Evolutionary conservation across 2,329 filamentous ascomycete species (phyloP).

Genomic region (Aspergillus ruber): DNA sequence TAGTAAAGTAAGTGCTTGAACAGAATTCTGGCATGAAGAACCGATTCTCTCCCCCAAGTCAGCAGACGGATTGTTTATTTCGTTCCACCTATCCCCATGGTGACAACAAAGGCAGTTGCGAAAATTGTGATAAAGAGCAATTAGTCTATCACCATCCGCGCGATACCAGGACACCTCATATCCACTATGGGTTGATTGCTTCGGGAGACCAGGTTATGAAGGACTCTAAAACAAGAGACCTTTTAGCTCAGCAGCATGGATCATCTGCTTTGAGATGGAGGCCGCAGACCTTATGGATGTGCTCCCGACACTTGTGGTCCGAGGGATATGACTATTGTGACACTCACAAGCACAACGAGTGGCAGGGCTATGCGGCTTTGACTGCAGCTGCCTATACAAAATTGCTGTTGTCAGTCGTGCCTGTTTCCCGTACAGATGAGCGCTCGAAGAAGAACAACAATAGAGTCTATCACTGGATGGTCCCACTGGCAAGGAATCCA

Average conservation of each 20-base stretch:
- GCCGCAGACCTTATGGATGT: not conserved
- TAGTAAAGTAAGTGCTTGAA: too few relatives aligned
- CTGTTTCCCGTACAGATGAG: not conserved
- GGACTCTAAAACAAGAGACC: not conserved
- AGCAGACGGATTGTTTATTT: not conserved
- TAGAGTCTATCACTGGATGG: not conserved
- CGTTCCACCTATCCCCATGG: not conserved
- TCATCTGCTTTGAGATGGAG: not conserved
- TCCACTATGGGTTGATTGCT: constrained; percentile 2
- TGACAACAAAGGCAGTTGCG: not conserved
- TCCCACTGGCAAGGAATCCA: constrained; percentile 4
- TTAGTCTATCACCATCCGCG: not conserved
- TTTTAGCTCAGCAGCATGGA: not conserved
- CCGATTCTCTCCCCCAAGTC: not conserved
- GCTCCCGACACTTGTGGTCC: constrained; percentile 3
- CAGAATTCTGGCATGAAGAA: too few relatives aligned
- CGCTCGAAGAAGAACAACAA: not conserved
- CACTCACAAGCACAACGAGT: constrained; percentile 7
- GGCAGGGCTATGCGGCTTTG: constrained; percentile 5
- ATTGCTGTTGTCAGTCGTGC: not conserved
- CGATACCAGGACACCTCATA: not conserved
- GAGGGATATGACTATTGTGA: constrained; percentile 8
- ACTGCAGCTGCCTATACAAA: constrained; percentile 7
- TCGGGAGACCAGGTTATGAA: constrained; percentile 2
- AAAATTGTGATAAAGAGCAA: constrained; percentile 2